These are phyloP conservation scores for Penicillium sp. DNA, from an alignment of 2,329 filamentous ascomycete species.

Conservation along the genomic window DNA sequence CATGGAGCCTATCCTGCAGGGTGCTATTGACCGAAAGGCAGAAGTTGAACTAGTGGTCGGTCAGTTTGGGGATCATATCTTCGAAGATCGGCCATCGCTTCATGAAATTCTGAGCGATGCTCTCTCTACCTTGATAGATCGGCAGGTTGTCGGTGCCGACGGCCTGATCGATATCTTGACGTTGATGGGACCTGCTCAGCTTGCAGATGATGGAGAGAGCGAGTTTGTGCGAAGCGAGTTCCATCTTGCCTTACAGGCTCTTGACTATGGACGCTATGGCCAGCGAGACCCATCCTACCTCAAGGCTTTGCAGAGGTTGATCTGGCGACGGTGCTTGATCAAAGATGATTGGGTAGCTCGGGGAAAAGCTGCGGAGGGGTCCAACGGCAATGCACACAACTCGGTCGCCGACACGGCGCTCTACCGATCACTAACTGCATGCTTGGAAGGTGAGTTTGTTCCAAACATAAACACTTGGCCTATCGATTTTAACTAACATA, in stretches of 20 bases:
- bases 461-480: neutral
- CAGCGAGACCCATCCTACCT: slow-evolving; percentile 44
- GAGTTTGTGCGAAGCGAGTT: slow-evolving; percentile 62
- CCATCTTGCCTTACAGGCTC: slow-evolving; percentile 64
- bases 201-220: slow-evolving; percentile 46
- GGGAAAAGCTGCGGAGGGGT: slow-evolving; percentile 73
- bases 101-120: slow-evolving; percentile 68
- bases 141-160: slow-evolving; percentile 62
- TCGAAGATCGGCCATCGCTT: slow-evolving; percentile 64
- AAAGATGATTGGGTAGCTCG: slow-evolving; percentile 80
- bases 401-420: slow-evolving; percentile 65
- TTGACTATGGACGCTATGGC: slow-evolving; percentile 56
- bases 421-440: slow-evolving; percentile 64
- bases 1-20: slow-evolving; percentile 64
- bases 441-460: slow-evolving; percentile 52
- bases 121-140: slow-evolving; percentile 67
- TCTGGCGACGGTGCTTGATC: slow-evolving; percentile 85
- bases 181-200: slow-evolving; percentile 61
- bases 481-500: slow-evolving; percentile 7
- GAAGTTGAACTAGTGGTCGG: slow-evolving; percentile 74
- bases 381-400: slow-evolving; percentile 65
- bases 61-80: slow-evolving; percentile 55
- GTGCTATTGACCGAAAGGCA: slow-evolving; percentile 75
- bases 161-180: slow-evolving; percentile 67
- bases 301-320: slow-evolving; percentile 39